A percentile compares a stretch with the other conserved stretches of the same genome.
Conservation (phyloP, 345 rosid genomes). For the Isatis tinctoria region DNA sequence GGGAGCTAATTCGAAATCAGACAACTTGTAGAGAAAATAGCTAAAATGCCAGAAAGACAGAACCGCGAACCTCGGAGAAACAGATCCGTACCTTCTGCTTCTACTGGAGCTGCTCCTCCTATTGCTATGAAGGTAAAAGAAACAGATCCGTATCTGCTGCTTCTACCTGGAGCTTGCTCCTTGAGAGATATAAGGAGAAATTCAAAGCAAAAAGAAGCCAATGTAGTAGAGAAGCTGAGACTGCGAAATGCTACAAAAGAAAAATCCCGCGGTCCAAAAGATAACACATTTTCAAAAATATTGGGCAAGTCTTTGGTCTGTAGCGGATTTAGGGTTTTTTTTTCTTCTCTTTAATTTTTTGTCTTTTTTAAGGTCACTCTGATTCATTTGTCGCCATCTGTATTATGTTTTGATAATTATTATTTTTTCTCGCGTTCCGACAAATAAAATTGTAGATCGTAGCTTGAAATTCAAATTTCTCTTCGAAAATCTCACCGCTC, state of each 20-base stretch:
- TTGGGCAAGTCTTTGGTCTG: background rate
- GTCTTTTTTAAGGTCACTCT: background rate
- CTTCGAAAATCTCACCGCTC: conserved; percentile 9
- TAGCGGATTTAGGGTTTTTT: conserved; percentile 12
- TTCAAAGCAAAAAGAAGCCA: conserved; percentile 7
- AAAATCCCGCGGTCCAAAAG: conserved; percentile 17
- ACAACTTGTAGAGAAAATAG: background rate
- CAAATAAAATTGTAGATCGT: background rate
- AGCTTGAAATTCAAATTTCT: conserved; percentile 22
- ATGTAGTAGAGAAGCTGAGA: background rate
- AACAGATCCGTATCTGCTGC: conserved; percentile 17
- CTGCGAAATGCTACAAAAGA: background rate
- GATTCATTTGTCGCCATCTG: background rate
- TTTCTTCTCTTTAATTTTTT: background rate
- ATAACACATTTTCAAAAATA: conserved; percentile 5
- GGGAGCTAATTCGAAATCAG: background rate
- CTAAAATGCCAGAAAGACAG: background rate
- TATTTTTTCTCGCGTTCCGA: background rate
- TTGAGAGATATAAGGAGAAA: background rate
- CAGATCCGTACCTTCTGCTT: conserved; percentile 17
- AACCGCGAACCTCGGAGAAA: conserved; percentile 12
- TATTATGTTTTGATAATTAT: background rate
- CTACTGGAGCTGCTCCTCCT: background rate
- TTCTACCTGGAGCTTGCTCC: conserved; percentile 9
- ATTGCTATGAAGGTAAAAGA: background rate